Evolutionary conservation across 2,329 filamentous ascomycete species (phyloP), one percentile per base, ranked within the genome.

Genomic region (Aspergillus felis): DNA sequence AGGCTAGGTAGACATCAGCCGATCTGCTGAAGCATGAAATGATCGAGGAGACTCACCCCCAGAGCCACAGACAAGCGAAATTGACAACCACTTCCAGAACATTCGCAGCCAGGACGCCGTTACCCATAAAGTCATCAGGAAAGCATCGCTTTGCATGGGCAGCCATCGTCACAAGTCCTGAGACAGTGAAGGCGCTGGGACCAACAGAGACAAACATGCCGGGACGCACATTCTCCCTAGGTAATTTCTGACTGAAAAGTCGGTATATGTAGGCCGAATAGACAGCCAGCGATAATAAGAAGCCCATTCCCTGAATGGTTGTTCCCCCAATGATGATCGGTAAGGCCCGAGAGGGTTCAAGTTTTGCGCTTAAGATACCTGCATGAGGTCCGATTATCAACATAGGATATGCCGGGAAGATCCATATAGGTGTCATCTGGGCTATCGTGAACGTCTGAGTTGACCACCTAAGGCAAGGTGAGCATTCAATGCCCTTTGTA

Each of bases 201-300:
- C 91, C 90, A 28, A 94, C 89, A 1, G 85, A 88, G 59, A 94
- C 91, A 70, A 94, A 94, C 86, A 95, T 91, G 66, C 88, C 90
- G 0, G 91, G 91, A 10, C 90, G 84, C 22, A 91, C 82, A 46
- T 83, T 86, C 67, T 93, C 90, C 55, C 84, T 82, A 0, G 91
- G 91, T 0, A 95, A 79, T 66, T 94, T 94, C 68, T 93, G 89
- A 0, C 90, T 93, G 90, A 94, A 94, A 28, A 95, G 81, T 29
- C 91, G 85, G 70, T 94, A 94, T 51, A 95, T 84, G 69, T 92
- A 94, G 51, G 91, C 89, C 1, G 88, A 85, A 61, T 91, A 92
- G 27, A 95, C 89, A 87, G 92, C 92, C 57, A 93, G 82, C 0
- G 82, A 82, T 47, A 87, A 81, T 62, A 87, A 71, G 66, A 87